phyloP scores from a whole-genome alignment of 805 yeast species.

The Debaryomyces hansenii region DNA sequence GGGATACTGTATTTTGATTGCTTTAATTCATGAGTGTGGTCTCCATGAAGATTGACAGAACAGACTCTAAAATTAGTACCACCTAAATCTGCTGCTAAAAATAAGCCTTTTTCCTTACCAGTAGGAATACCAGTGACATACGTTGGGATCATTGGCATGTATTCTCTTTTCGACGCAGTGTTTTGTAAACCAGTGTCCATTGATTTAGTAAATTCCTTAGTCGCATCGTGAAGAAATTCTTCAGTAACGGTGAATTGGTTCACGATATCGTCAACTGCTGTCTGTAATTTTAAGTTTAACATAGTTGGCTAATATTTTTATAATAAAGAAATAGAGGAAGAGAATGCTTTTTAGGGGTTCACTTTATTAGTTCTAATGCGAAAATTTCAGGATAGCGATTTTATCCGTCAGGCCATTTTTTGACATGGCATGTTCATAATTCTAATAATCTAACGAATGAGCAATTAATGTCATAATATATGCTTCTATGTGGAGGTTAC shows the following conservation, averaged over 20 bases:
- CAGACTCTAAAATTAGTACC: conserved; percentile 97
- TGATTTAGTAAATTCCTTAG: conserved; percentile 55
- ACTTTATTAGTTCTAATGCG: too few species aligned
- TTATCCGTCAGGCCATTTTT: too few species aligned
- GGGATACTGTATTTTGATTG: conserved; percentile 84
- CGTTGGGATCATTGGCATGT: conserved; percentile 88
- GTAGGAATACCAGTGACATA: conserved; percentile 82
- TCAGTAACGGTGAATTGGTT: conserved; percentile 42
- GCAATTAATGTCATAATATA: neutral
- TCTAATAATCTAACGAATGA: neutral
- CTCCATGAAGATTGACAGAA: conserved; percentile 74
- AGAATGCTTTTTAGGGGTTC: neutral
- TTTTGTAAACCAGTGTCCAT: conserved; percentile 60
- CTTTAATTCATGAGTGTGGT: conserved; percentile 72
- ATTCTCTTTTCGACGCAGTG: conserved; percentile 40
- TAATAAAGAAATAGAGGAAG: neutral
- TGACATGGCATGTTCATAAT: neutral
- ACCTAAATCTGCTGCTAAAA: conserved; percentile 90
- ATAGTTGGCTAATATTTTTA: neutral
- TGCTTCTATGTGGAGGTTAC: neutral
- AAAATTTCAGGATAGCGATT: neutral
- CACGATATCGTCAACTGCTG: conserved; percentile 36
- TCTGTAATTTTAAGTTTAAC: conserved; percentile 20
- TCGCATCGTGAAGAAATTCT: conserved; percentile 46
- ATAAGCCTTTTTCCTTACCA: conserved; percentile 81